These are phyloP conservation scores for Debaryomyces castellii DNA, from an alignment of 805 yeast genomes.

Conservation along the genomic window DNA sequence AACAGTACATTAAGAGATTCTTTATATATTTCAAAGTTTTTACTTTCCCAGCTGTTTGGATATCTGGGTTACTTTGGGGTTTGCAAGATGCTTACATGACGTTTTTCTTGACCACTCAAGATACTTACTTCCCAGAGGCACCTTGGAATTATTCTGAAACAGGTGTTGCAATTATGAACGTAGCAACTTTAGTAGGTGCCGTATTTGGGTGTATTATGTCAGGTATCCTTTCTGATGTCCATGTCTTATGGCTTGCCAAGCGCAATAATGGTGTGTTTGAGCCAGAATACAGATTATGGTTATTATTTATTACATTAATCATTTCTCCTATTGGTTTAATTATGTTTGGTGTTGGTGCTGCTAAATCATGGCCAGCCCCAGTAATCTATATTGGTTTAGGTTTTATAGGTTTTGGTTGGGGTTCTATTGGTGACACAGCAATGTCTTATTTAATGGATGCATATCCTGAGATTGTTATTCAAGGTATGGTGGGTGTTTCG, in stretches of 20 bases:
- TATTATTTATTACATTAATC: slow-evolving; percentile 53
- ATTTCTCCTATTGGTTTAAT: slow-evolving; percentile 63
- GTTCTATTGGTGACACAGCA: slow-evolving; percentile 70
- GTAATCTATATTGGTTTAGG: slow-evolving; percentile 61
- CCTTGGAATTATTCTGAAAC: slow-evolving; percentile 67
- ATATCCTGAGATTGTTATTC: slow-evolving; percentile 67
- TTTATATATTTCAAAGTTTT: slow-evolving; percentile 53
- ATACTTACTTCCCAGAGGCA: slow-evolving; percentile 58
- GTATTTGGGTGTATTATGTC: slow-evolving; percentile 65
- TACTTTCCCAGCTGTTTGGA: slow-evolving; percentile 61
- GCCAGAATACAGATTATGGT: slow-evolving; percentile 64
- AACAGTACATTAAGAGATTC: slow-evolving; percentile 59
- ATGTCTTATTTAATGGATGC: slow-evolving; percentile 67
- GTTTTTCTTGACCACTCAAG: slow-evolving; percentile 73
- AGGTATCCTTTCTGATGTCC: slow-evolving; percentile 58
- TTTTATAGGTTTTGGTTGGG: slow-evolving; percentile 67
- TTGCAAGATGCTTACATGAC: slow-evolving; percentile 75
- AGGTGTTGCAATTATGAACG: slow-evolving; percentile 74
- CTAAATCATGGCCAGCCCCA: slow-evolving; percentile 51
- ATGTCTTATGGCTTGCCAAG: slow-evolving; percentile 61
- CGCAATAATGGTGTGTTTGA: slow-evolving; percentile 61
- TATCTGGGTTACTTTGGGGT: slow-evolving; percentile 78
- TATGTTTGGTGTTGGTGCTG: slow-evolving; percentile 67
- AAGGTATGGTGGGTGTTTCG: slow-evolving; percentile 69
- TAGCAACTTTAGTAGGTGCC: slow-evolving; percentile 69